Base-by-base conservation (phyloP, 1,284 basidiomycete genomes). In the Ceratobasidium sp. region DNA sequence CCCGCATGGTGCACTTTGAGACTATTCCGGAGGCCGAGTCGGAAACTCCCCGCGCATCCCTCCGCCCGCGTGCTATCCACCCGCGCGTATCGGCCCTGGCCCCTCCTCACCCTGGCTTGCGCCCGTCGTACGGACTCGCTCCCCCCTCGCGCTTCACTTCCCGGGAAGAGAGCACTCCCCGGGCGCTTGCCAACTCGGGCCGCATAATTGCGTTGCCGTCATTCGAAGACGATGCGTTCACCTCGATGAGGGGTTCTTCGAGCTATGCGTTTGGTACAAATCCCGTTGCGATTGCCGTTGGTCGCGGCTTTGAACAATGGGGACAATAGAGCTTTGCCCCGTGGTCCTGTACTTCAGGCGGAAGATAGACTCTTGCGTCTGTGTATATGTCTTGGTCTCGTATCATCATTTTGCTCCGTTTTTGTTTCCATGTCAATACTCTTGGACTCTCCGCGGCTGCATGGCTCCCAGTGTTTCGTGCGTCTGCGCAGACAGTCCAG, bases 1-100 rank as follows among this genome's bases (percentile, higher is more conserved):
- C 60, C 60, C 60, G 60, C 60, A 50, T 50, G 60, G 60, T 64
- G 8, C 60, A 64, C 60, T 64, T 64, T 64, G 60, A 49, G 14
- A 49, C 60, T 49, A 50, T 54, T n/a, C 49, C 60, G n/a, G 50
- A 64, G 36, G 21, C 47, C 47, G 25, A n/a, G 11, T 27, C 21
- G 16, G 60, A 64, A 39, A 27, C 25, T 33, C 27, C 52, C 3
- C 49, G 50, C 59, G 59, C 47, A 11, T 50, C 59, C 8, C 59
- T 50, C 19, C 59, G 21, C 2, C 33, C 50, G 49, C 60, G 60
- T 19, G 49, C 60, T 23, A 36, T 49, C 36, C 60, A 64, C 21
- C 60, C 60, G 25, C 60, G 60, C 39, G 60, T 64, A 6, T 64
- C 60, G n/a, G 60, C 60, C 13, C 50, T 64, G 16, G 60, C 60